Evolutionary conservation across 805 yeast genomes (phyloP), one percentile per base, ranked within the genome.

Genomic region (Starmerella bombicola): DNA sequence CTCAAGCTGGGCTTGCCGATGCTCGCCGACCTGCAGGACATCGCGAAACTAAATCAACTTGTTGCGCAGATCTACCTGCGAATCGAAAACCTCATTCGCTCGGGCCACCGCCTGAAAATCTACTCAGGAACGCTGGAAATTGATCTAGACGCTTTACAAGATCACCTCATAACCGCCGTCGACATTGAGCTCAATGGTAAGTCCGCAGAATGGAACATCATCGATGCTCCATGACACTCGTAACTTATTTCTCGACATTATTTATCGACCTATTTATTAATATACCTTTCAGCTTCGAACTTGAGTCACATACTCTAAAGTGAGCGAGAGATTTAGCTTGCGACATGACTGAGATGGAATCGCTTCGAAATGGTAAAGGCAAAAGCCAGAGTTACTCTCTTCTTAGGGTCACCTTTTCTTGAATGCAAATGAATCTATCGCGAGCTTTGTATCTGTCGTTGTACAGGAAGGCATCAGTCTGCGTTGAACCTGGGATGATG

Each of bases 191-290:
- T 59, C 29, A 56, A 59, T 38, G 62, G 63, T 16, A 54, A 50
- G 23, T 47, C 56, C 2, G 60, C 56, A 9, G 63, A 60, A 38
- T 60, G 64, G 64, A 55, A 54, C 38, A 41, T 57, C 12, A 48
- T 58, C 13, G 55, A 52, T 19, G 44, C 45, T 70, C 47, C 32
- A 10, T 29, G 32, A 29, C 32, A 13, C 32, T n/a, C n/a, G n/a
- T n/a, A n/a, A n/a, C 28, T 24, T 24, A 24, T 24, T 24, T 24
- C 28, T 24, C 28, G 28, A 13, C 13, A 10, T 13, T 24, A 24
- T 10, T 24, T 13, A 24, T 9, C 28, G 13, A 10, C 28, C 13
- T 10, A 13, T 9, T 10, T 10, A 24, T 24, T 13, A 10, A 24
- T 24, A 24, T 24, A 24, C 28, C 28, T 10, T 24, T 13, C 28